phyloP scores from a whole-genome alignment of 768 basidiomycete species.

The Boletus insuetus region DNA sequence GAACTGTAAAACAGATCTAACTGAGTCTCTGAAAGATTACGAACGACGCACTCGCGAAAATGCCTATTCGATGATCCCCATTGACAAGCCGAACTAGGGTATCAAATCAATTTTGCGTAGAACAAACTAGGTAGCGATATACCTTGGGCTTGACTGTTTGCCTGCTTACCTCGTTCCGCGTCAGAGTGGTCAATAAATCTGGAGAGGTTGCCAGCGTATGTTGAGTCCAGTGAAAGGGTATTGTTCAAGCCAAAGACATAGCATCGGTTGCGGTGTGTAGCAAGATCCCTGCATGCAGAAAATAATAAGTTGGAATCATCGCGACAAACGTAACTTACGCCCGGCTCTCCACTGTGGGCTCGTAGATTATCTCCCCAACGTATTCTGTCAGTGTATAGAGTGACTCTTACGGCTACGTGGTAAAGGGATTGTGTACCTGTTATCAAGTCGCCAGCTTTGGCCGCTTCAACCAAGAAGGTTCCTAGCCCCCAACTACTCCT shows the following conservation, averaged over 20 bases:
- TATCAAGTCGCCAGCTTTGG: constrained; percentile 45
- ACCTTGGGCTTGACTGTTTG: constrained; percentile 51
- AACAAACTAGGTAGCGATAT: constrained; percentile 7
- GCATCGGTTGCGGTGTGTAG: constrained; percentile 49
- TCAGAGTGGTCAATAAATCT: constrained; percentile 64
- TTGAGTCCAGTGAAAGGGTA: constrained; percentile 49
- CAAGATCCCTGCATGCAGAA: constrained; percentile 37
- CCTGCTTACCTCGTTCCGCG: constrained; percentile 13
- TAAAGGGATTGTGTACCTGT: constrained; percentile 30
- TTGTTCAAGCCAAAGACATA: constrained; percentile 61
- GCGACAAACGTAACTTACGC: constrained; percentile 37
- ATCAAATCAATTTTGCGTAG: background rate
- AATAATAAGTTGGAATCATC: background rate
- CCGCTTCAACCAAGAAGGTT: constrained; percentile 47
- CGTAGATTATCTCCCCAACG: constrained; percentile 56
- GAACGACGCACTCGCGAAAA: constrained; percentile 35
- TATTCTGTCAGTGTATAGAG: constrained; percentile 48
- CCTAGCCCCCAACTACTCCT: constrained; percentile 53
- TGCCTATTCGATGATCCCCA: constrained; percentile 64
- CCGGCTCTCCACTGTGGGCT: constrained; percentile 47
- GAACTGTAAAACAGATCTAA: constrained; percentile 28
- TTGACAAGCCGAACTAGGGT: constrained; percentile 54
- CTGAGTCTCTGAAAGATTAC: no score
- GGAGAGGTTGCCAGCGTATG: constrained; percentile 57
- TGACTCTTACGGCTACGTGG: background rate